A percentile compares a stretch with the other conserved stretches of the same genome.
phyloP scores from a whole-genome alignment of 108 stramenopile species.

The Nannochloropsis salina region DNA sequence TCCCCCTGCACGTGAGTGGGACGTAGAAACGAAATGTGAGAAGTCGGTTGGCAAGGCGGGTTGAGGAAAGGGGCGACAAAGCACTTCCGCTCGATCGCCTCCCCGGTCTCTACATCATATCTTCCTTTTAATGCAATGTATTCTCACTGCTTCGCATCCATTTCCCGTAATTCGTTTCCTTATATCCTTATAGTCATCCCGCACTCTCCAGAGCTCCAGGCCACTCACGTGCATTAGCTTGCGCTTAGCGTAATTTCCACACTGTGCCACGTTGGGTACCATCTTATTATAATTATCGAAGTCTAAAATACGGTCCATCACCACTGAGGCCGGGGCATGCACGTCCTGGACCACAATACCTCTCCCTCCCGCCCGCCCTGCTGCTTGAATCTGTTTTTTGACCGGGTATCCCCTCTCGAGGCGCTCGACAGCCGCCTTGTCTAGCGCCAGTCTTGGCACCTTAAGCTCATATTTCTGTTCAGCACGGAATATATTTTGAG shows the following conservation, averaged over 20 bases:
- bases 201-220: neutral
- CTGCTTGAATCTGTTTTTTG: neutral
- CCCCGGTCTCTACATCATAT: slow-evolving; percentile 28
- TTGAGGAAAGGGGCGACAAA: no score
- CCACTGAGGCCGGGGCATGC: slow-evolving; percentile 44
- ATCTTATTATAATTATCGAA: slow-evolving; percentile 45
- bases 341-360: slow-evolving; percentile 45
- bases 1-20: neutral
- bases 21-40: no score
- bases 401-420: slow-evolving; percentile 32
- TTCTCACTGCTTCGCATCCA: neutral
- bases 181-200: neutral
- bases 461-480: slow-evolving; percentile 36
- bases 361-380: slow-evolving; percentile 22
- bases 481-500: neutral
- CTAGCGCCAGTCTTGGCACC: slow-evolving; percentile 27
- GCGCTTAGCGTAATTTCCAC: slow-evolving; percentile 41
- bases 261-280: slow-evolving; percentile 47
- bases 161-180: neutral
- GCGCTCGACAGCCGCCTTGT: slow-evolving; percentile 18
- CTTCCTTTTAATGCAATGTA: slow-evolving; percentile 13
- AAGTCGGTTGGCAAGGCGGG: no score
- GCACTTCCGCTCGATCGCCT: neutral
- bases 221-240: slow-evolving; percentile 38
- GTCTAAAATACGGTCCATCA: slow-evolving; percentile 50